Evolutionary conservation across 129 eudicot genomes (phyloP).

Genomic region (Gnaphalium uliginosum): DNA sequence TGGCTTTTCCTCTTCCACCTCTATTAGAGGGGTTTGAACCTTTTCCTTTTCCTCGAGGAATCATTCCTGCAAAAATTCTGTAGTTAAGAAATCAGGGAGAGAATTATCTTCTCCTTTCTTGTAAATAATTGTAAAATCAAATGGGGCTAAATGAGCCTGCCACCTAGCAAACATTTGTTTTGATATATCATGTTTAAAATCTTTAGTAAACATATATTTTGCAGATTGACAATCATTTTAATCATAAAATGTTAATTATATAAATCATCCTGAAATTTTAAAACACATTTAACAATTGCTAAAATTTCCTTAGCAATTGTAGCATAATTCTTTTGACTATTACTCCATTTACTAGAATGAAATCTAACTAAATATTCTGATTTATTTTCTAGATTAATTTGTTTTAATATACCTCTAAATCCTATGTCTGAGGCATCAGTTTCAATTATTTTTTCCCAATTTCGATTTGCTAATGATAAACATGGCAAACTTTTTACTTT

Average conservation of each 20-base stretch:
- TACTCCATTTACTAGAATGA: no score
- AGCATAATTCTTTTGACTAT: not conserved
- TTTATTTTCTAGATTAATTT: not conserved
- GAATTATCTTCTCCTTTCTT: not conserved
- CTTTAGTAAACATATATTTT: not conserved
- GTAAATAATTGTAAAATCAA: not conserved
- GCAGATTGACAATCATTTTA: not conserved
- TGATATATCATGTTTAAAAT: not conserved
- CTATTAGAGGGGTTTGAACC: not conserved
- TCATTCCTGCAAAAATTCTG: not conserved
- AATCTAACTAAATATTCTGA: not conserved
- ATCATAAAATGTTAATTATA: not conserved
- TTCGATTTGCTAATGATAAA: not conserved
- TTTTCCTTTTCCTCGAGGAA: not conserved
- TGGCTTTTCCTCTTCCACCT: no score
- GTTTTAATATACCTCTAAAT: not conserved
- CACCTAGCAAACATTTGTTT: not conserved
- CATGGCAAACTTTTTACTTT: not conserved
- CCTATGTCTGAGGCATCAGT: not conserved
- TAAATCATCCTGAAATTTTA: not conserved
- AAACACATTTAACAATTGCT: not conserved
- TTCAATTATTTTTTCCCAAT: not conserved
- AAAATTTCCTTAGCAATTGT: not conserved
- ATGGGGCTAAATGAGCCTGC: not conserved
- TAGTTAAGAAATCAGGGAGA: not conserved